Conservation (phyloP, 2,329 filamentous ascomycete species). For the Macrophomina tecta region DNA sequence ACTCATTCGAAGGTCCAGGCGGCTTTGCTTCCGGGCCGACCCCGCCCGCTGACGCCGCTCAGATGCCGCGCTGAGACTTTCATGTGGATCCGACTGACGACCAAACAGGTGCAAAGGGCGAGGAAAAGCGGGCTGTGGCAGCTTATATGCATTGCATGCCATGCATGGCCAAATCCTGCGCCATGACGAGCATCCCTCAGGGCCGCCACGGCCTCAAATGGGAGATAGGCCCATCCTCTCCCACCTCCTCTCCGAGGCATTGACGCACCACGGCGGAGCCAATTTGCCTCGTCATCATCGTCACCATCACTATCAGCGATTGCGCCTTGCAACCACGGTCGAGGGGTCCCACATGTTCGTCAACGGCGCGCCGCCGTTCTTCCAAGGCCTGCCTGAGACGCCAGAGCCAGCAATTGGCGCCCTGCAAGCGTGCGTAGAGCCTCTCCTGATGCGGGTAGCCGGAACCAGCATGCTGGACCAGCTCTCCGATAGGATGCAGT, state of each 20-base stretch:
- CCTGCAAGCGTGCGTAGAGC: not conserved
- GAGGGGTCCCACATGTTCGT: slow-evolving; percentile 4
- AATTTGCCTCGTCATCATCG: slow-evolving; percentile 16
- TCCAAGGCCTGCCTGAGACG: not conserved
- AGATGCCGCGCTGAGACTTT: slow-evolving; percentile 8
- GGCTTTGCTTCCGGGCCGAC: slow-evolving; percentile 9
- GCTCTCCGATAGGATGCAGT: not conserved
- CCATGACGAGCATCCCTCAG: slow-evolving; percentile 18
- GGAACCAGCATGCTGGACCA: slow-evolving; percentile 1
- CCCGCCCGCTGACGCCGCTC: slow-evolving; percentile 13
- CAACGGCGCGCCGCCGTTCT: slow-evolving; percentile 9
- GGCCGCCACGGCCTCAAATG: slow-evolving; percentile 2
- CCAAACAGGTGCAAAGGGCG: slow-evolving; percentile 20
- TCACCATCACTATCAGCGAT: not conserved
- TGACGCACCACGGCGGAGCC: not conserved
- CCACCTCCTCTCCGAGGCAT: not conserved
- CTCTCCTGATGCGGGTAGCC: slow-evolving; percentile 6
- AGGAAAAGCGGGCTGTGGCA: slow-evolving; percentile 27
- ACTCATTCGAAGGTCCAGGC: slow-evolving; percentile 12
- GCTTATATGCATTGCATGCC: slow-evolving; percentile 27
- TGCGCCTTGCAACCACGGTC: slow-evolving; percentile 19
- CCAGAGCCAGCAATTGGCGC: not conserved
- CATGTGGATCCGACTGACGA: slow-evolving; percentile 15
- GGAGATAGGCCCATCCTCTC: not conserved
- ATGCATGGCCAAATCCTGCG: slow-evolving; percentile 23